These are phyloP conservation scores for Tulasnella sp. DNA, from an alignment of 768 basidiomycete genomes.

Conservation along the genomic window DNA sequence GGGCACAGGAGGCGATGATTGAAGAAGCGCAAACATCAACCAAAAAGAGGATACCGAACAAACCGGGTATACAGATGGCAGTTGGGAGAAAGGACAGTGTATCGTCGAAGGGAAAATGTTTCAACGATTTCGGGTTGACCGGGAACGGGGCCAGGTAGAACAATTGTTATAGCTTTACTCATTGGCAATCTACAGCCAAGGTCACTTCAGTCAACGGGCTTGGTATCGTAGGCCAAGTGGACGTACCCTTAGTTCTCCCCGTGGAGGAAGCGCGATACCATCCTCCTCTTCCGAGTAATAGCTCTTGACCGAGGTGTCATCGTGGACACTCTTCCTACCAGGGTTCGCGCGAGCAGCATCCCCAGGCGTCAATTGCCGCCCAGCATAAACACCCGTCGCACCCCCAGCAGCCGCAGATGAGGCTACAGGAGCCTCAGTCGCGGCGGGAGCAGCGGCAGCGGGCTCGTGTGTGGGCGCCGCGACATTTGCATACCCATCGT, in stretches of 20 bases:
- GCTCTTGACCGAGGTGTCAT: slow-evolving; percentile 10
- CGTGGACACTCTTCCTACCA: slow-evolving; percentile 1
- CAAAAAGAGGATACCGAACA: too few relatives aligned
- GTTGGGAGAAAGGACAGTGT: too few relatives aligned
- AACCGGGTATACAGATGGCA: too few relatives aligned
- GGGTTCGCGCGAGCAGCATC: background rate
- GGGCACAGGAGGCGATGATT: too few relatives aligned
- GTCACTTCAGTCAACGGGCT: background rate
- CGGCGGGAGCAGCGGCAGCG: background rate
- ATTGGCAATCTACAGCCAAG: background rate
- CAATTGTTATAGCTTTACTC: too few relatives aligned
- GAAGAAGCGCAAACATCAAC: too few relatives aligned
- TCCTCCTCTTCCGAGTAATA: slow-evolving; percentile 8
- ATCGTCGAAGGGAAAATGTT: too few relatives aligned
- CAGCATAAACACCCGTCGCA: background rate
- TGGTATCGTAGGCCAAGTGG: background rate
- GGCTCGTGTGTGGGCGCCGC: background rate
- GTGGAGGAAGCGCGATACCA: background rate
- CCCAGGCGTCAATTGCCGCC: slow-evolving; percentile 6
- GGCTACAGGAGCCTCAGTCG: background rate
- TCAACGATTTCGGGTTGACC: too few relatives aligned
- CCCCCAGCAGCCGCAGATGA: background rate
- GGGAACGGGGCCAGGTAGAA: too few relatives aligned
- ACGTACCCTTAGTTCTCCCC: background rate
- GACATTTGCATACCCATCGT: background rate